Conservation (phyloP, 148 eudicot species). For the Vaccinium darrowii region DNA sequence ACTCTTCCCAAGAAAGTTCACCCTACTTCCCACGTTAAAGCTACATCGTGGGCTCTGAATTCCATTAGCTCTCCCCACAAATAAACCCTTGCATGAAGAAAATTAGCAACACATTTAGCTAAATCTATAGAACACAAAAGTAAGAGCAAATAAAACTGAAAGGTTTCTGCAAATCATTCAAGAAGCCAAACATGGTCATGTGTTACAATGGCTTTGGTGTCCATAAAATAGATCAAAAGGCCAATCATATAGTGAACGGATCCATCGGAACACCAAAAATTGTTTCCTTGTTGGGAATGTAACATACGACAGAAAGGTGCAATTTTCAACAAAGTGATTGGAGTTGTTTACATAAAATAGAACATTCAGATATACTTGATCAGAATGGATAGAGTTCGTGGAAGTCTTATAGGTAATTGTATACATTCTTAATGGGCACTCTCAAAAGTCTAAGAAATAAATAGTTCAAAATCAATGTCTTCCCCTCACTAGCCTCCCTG, state of each 20-base stretch:
- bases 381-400: background rate
- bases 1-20: slow-evolving; percentile 60
- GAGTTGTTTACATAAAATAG: background rate
- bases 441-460: background rate
- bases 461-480: background rate
- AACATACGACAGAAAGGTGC: background rate
- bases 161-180: background rate
- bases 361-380: background rate
- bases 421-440: background rate
- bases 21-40: slow-evolving; percentile 50
- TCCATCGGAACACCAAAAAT: background rate
- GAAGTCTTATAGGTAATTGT: background rate
- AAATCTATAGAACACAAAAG: background rate
- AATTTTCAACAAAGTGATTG: background rate
- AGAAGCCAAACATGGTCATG: background rate
- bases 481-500: background rate
- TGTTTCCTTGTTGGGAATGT: background rate
- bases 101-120: slow-evolving; percentile 7
- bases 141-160: background rate
- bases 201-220: background rate
- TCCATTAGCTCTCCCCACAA: slow-evolving; percentile 49
- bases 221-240: background rate
- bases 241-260: background rate
- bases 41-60: slow-evolving; percentile 54
- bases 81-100: slow-evolving; percentile 50